Evolutionary conservation across 345 rosid genomes (phyloP).

Genomic region (Eucalyptus marginata): DNA sequence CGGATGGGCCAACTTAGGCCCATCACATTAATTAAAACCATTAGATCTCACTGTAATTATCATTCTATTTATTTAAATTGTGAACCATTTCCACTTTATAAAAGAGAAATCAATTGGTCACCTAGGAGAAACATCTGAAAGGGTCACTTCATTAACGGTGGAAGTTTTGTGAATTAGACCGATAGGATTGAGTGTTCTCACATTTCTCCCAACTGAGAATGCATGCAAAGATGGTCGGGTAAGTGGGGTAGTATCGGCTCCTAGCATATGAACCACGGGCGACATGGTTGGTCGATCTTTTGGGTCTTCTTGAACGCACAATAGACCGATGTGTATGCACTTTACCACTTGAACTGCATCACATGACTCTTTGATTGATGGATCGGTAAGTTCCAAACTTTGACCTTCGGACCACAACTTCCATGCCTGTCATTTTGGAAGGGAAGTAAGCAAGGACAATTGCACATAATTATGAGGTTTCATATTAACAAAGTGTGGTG

Average conservation of each 20-base stretch:
- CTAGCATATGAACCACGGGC: neutral
- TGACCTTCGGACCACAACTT: neutral
- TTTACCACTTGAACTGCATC: neutral
- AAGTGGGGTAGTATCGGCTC: neutral
- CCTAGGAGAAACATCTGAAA: neutral
- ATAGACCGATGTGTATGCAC: neutral
- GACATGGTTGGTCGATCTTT: neutral
- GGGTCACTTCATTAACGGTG: neutral
- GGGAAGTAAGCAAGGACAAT: neutral
- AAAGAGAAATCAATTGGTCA: neutral
- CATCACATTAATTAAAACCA: too few relatives aligned
- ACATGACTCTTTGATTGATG: neutral
- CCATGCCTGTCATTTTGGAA: neutral
- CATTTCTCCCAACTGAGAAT: neutral
- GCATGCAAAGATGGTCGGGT: conserved; percentile 12
- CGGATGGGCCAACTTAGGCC: too few relatives aligned
- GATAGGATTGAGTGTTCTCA: too few relatives aligned
- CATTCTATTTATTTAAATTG: neutral
- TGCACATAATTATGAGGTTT: neutral
- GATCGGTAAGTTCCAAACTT: neutral
- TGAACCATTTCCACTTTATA: neutral
- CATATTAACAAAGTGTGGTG: neutral
- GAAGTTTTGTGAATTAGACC: too few relatives aligned
- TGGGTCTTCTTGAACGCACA: neutral
- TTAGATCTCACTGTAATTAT: neutral